phyloP scores from a whole-genome alignment of 2,329 filamentous ascomycete genomes.

The Coleophoma crateriformis region DNA sequence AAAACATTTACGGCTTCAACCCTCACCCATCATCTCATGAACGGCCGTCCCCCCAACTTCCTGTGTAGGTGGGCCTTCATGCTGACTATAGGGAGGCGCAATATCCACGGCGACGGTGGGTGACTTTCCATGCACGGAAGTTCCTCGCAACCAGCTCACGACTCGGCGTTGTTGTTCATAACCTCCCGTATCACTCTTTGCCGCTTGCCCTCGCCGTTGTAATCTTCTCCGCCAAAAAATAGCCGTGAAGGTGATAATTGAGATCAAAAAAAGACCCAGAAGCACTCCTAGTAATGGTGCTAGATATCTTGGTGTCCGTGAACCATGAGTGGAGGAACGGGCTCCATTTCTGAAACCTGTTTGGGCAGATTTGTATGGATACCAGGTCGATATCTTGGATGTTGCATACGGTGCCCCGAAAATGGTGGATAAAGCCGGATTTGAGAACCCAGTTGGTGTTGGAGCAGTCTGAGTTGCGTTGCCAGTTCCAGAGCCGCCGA shows the following conservation, averaged over 20 bases:
- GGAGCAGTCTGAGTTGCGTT: conserved; percentile 61
- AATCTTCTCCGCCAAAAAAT: conserved; percentile 45
- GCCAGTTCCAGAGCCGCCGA: conserved; percentile 52
- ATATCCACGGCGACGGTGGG: conserved; percentile 24
- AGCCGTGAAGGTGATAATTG: conserved; percentile 42
- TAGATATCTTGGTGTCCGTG: conserved; percentile 47
- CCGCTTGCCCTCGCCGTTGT: conserved; percentile 10
- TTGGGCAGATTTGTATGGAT: conserved; percentile 37
- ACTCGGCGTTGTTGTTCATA: conserved; percentile 17
- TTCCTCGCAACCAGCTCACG: conserved; percentile 20
- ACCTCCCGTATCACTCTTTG: conserved; percentile 18
- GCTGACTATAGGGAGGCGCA: conserved; percentile 14
- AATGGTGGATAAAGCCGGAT: conserved; percentile 37
- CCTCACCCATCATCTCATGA: conserved; percentile 27
- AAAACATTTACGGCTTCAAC: not conserved
- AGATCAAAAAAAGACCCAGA: conserved; percentile 51
- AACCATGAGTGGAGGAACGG: not conserved
- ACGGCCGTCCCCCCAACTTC: conserved; percentile 23
- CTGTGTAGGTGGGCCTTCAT: conserved; percentile 5
- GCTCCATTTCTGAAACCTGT: not conserved
- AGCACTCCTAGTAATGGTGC: conserved; percentile 58
- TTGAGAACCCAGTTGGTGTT: conserved; percentile 48
- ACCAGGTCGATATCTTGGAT: conserved; percentile 49
- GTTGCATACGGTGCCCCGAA: conserved; percentile 50
- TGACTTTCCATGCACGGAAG: conserved; percentile 16